Conservation (phyloP, 345 rosid species). For the Citrus sinensis region DVS_A1.0 CM039164.1:666501-667000, state of each 20-base stretch:
- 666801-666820: slow-evolving; percentile 15
- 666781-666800: slow-evolving; percentile 1
- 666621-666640: not conserved
- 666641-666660: not conserved
- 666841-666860: not conserved
- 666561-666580: not conserved
- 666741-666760: not conserved
- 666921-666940: not conserved
- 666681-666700: not conserved
- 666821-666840: slow-evolving; percentile 22
- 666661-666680: not conserved
- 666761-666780: not conserved
- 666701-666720: not conserved
- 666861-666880: not conserved
- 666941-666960: not conserved
- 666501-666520: slow-evolving; percentile 13
- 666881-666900: not conserved
- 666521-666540: not conserved
- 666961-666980: not conserved
- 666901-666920: not conserved
- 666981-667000: not conserved
- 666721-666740: not conserved
- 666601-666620: not conserved
- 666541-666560: not conserved
- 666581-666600: not conserved